A percentile compares a stretch with the other conserved stretches of the same genome.
Evolutionary conservation across 257 asterid genomes (phyloP).

Genomic region (Primulina eburnea): DNA sequence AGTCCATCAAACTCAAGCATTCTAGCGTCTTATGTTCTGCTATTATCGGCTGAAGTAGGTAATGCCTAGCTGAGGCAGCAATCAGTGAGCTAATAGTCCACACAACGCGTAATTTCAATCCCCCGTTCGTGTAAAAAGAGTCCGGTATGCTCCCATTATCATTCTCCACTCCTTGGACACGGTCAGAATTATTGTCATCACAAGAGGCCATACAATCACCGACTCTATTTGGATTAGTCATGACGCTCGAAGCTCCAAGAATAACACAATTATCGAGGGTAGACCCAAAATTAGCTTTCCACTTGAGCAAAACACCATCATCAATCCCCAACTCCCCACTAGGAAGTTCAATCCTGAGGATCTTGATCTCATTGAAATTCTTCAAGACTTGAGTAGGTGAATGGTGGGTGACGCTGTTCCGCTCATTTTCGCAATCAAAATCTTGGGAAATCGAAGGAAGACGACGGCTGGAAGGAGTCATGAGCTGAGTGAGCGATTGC

Average conservation of each 20-base stretch:
- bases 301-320: slow-evolving; percentile 63
- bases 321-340: slow-evolving; percentile 69
- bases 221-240: slow-evolving; percentile 16
- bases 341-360: slow-evolving; percentile 58
- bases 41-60: slow-evolving; percentile 67
- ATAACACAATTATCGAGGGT: slow-evolving; percentile 71
- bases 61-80: slow-evolving; percentile 78
- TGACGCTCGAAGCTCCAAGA: slow-evolving; percentile 69
- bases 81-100: slow-evolving; percentile 80
- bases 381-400: slow-evolving; percentile 73
- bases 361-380: slow-evolving; percentile 59
- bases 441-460: slow-evolving; percentile 31
- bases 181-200: slow-evolving; percentile 1
- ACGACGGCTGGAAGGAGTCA: slow-evolving; percentile 42
- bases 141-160: slow-evolving; percentile 68
- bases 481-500: slow-evolving; percentile 65
- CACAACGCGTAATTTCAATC: slow-evolving; percentile 64
- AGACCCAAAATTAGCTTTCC: slow-evolving; percentile 77
- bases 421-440: slow-evolving; percentile 33
- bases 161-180: slow-evolving; percentile 27
- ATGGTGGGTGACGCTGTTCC: slow-evolving; percentile 55
- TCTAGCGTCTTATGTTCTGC: slow-evolving; percentile 64
- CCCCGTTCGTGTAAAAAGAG: slow-evolving; percentile 70
- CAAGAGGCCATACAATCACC: slow-evolving; percentile 18
- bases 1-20: slow-evolving; percentile 52